Evolutionary conservation across 2,329 filamentous ascomycete genomes (phyloP).

Genomic region (Harringtonia lauricola): DNA sequence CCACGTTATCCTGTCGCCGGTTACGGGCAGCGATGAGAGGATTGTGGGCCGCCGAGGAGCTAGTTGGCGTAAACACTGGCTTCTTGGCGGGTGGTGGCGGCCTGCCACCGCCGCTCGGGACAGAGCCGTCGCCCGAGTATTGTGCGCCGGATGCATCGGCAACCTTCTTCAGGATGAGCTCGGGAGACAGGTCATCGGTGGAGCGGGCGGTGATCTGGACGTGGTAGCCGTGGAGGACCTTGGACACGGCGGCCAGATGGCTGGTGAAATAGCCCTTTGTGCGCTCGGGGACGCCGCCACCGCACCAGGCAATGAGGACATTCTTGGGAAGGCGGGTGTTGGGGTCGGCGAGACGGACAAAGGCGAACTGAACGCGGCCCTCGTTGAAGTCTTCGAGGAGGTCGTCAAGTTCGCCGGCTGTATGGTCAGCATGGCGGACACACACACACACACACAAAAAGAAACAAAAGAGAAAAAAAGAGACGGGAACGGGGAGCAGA

Average conservation of each 20-base stretch:
- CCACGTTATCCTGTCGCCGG: slow-evolving; percentile 47
- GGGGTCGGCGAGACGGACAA: slow-evolving; percentile 90
- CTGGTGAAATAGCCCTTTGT: slow-evolving; percentile 98
- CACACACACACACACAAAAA: too few species aligned
- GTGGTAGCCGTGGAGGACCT: slow-evolving; percentile 92
- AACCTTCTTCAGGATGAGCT: slow-evolving; percentile 85
- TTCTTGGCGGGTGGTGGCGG: slow-evolving; percentile 75
- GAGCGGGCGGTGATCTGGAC: slow-evolving; percentile 94
- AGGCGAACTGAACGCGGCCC: slow-evolving; percentile 92
- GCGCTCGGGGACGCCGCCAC: slow-evolving; percentile 92
- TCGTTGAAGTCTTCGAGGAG: slow-evolving; percentile 95
- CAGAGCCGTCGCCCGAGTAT: slow-evolving; percentile 63
- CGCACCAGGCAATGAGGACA: slow-evolving; percentile 92
- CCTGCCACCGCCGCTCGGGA: slow-evolving; percentile 27
- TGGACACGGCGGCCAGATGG: slow-evolving; percentile 79
- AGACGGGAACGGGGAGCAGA: background rate
- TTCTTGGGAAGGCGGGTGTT: slow-evolving; percentile 84
- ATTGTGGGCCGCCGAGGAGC: slow-evolving; percentile 43
- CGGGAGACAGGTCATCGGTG: slow-evolving; percentile 76
- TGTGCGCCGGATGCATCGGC: slow-evolving; percentile 90
- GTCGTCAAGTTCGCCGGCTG: slow-evolving; percentile 83
- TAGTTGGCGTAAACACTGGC: slow-evolving; percentile 79
- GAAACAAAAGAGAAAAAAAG: background rate
- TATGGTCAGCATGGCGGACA: slow-evolving; percentile 2
- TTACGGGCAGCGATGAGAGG: slow-evolving; percentile 57